Conservation (phyloP, 2,329 filamentous ascomycete species). For the Microsporum ferrugineum region DNA sequence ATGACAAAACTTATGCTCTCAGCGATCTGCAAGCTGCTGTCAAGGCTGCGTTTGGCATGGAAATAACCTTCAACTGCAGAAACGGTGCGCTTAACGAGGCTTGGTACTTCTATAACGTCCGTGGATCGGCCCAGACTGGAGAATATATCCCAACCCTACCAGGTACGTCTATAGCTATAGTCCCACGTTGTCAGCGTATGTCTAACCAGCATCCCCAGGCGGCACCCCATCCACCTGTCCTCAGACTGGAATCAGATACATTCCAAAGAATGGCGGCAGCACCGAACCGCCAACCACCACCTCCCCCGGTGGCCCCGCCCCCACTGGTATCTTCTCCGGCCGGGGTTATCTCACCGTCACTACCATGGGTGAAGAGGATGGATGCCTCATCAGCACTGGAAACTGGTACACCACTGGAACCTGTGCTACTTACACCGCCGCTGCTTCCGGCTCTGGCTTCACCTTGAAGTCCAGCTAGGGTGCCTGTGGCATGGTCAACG, state of each 20-base stretch:
- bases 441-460: conserved; percentile 34
- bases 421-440: conserved; percentile 51
- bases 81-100: conserved; percentile 41
- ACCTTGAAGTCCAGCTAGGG: conserved; percentile 46
- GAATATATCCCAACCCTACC: conserved; percentile 47
- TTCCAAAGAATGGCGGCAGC: conserved; percentile 41
- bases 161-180: conserved; percentile 19
- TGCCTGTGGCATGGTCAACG: conserved; percentile 41
- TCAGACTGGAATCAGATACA: conserved; percentile 50
- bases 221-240: conserved; percentile 53
- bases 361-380: conserved; percentile 35
- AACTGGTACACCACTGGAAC: conserved; percentile 54
- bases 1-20: conserved; percentile 41
- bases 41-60: conserved; percentile 35
- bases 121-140: conserved; percentile 49
- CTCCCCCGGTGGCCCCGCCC: conserved; percentile 1
- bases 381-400: conserved; percentile 51
- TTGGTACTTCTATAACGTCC: conserved; percentile 44
- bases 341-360: conserved; percentile 45
- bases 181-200: no score
- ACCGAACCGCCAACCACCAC: conserved; percentile 9
- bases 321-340: conserved; percentile 38
- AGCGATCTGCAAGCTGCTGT: conserved; percentile 42
- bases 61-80: conserved; percentile 41
- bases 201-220: conserved; percentile 21